Conservation (phyloP, 495 filamentous ascomycete genomes). For the Penicillium odoratum region DNA sequence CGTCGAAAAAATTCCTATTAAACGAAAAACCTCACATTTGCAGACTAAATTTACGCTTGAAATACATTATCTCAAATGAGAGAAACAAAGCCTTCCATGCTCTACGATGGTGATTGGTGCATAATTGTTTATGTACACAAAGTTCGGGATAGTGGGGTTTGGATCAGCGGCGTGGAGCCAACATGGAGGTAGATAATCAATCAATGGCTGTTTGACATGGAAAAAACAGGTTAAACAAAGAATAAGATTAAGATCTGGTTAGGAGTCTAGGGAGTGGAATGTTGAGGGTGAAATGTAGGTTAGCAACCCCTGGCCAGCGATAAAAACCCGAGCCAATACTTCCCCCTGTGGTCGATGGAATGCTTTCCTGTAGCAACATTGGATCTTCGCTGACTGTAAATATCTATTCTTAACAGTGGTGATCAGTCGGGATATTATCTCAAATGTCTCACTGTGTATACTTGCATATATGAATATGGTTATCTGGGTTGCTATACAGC, state of each 20-base stretch:
- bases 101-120: too few relatives aligned
- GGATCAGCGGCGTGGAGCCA: too few relatives aligned
- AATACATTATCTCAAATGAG: too few relatives aligned
- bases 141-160: neutral
- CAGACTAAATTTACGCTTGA: too few relatives aligned
- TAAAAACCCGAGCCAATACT: neutral
- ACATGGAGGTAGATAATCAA: too few relatives aligned
- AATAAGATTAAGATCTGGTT: neutral
- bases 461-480: too few relatives aligned
- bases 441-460: neutral
- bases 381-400: neutral
- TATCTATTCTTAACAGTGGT: too few relatives aligned
- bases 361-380: neutral
- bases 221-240: neutral
- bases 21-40: too few relatives aligned
- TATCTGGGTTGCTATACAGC: too few relatives aligned
- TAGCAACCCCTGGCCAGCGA: constrained; percentile 9
- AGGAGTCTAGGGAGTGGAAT: constrained; percentile 25
- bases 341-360: neutral
- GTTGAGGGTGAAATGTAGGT: constrained; percentile 17
- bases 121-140: too few relatives aligned
- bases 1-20: too few relatives aligned
- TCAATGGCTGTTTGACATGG: neutral
- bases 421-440: neutral
- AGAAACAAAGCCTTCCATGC: too few relatives aligned